Conservation (phyloP, 106 monocot species). For the Agapanthus africanus region DNA sequence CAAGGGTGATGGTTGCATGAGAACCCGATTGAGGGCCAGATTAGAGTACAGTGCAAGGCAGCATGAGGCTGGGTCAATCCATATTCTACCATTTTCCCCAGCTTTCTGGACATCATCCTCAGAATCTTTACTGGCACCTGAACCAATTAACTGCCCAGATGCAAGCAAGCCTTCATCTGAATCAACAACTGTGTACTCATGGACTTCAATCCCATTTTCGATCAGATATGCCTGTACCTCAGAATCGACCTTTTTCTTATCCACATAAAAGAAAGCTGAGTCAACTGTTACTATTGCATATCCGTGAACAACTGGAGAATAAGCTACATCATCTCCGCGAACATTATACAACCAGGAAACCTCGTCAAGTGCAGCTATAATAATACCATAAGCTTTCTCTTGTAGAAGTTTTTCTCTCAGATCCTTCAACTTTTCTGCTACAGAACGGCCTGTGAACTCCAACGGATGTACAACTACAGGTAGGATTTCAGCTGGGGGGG, state of each 20-base stretch:
- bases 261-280: constrained; percentile 87
- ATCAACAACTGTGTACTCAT: constrained; percentile 49
- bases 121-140: constrained; percentile 6
- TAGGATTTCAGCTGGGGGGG: constrained; percentile 40
- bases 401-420: constrained; percentile 58
- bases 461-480: constrained; percentile 67
- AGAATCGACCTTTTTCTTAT: constrained; percentile 76
- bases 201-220: constrained; percentile 65
- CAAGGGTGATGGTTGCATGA: constrained; percentile 81
- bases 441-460: constrained; percentile 70
- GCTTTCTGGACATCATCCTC: constrained; percentile 4
- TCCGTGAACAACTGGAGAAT: constrained; percentile 82
- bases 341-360: constrained; percentile 96
- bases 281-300: constrained; percentile 76
- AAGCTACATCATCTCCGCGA: constrained; percentile 87
- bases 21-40: constrained; percentile 40
- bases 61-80: constrained; percentile 78
- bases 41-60: constrained; percentile 66
- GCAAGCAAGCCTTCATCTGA: constrained; percentile 72
- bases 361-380: constrained; percentile 89
- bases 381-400: constrained; percentile 61
- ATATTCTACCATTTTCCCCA: constrained; percentile 37
- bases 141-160: constrained; percentile 48
- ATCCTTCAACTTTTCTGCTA: constrained; percentile 72
- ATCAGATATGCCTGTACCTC: constrained; percentile 61